phyloP scores from a whole-genome alignment of 169 alveolate genomes.

The Babesia divergens region DNA sequence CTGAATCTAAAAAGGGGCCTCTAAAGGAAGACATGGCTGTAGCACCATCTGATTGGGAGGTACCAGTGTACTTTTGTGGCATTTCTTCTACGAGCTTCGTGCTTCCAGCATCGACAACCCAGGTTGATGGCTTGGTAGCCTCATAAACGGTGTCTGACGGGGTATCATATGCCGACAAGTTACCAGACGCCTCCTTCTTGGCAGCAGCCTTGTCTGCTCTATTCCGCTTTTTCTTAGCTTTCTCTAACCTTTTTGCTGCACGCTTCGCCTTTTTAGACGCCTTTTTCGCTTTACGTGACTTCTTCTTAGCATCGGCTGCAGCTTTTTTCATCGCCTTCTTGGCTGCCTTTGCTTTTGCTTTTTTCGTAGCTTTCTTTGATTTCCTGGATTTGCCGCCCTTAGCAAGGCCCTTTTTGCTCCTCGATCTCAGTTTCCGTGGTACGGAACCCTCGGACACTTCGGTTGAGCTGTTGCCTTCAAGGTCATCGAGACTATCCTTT shows the following conservation, averaged over 20 bases:
- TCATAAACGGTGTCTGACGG: background rate
- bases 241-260: background rate
- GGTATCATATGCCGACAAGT: background rate
- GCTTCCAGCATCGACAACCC: background rate
- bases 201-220: background rate
- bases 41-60: too few relatives aligned
- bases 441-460: conserved; percentile 2
- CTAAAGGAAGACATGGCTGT: too few relatives aligned
- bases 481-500: too few relatives aligned
- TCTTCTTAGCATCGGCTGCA: background rate
- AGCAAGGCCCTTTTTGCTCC: background rate
- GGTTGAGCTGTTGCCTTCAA: background rate
- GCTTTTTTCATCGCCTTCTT: conserved; percentile 20
- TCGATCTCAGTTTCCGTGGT: conserved; percentile 3
- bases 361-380: conserved; percentile 14
- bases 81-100: background rate
- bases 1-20: too few relatives aligned
- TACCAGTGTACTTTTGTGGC: too few relatives aligned
- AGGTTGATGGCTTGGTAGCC: background rate
- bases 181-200: conserved; percentile 6
- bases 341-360: conserved; percentile 3
- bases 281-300: background rate
- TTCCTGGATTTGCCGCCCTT: background rate
- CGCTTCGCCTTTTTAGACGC: background rate
- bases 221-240: background rate